Percentiles rank a stretch among this genome's conserved stretches.
These are phyloP conservation scores for Styphnolobium japonicum DNA, from an alignment of 306 rosid genomes.

Conservation along the genomic window DNA sequence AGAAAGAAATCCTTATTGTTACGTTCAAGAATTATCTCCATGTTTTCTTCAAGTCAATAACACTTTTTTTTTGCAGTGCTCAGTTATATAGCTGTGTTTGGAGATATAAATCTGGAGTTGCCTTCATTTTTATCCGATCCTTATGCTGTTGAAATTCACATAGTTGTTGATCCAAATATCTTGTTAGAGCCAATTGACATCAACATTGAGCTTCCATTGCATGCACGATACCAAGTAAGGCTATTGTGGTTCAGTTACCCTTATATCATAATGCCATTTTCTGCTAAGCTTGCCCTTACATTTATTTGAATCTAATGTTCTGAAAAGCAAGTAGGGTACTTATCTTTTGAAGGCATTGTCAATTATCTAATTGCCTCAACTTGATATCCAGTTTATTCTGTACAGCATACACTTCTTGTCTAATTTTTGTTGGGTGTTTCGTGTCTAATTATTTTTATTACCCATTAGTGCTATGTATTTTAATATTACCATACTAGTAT, in stretches of 20 bases:
- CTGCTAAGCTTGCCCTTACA: background rate
- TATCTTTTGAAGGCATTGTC: background rate
- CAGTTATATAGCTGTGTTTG: constrained; percentile 64
- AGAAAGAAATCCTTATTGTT: background rate
- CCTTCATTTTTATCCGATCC: constrained; percentile 81
- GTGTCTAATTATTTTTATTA: background rate
- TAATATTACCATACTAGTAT: background rate
- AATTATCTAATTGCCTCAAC: constrained; percentile 9
- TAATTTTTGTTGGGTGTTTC: no score
- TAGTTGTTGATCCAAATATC: constrained; percentile 40
- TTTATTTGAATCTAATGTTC: constrained; percentile 2
- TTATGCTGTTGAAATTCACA: constrained; percentile 78
- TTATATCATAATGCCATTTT: background rate
- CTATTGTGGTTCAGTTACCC: background rate
- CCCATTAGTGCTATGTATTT: background rate
- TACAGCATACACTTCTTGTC: background rate
- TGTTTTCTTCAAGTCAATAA: constrained; percentile 11
- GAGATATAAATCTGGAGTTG: constrained; percentile 82
- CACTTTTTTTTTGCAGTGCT: constrained; percentile 45
- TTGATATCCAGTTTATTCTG: background rate
- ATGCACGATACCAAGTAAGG: constrained; percentile 82
- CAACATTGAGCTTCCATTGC: constrained; percentile 62
- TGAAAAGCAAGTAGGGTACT: background rate
- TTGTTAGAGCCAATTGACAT: constrained; percentile 32
- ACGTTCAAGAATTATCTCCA: background rate